Percentiles rank a stretch among this genome's conserved stretches.
These are phyloP conservation scores for Amanita phalloides DNA, from an alignment of 768 basidiomycete species.

Conservation along the genomic window DNA sequence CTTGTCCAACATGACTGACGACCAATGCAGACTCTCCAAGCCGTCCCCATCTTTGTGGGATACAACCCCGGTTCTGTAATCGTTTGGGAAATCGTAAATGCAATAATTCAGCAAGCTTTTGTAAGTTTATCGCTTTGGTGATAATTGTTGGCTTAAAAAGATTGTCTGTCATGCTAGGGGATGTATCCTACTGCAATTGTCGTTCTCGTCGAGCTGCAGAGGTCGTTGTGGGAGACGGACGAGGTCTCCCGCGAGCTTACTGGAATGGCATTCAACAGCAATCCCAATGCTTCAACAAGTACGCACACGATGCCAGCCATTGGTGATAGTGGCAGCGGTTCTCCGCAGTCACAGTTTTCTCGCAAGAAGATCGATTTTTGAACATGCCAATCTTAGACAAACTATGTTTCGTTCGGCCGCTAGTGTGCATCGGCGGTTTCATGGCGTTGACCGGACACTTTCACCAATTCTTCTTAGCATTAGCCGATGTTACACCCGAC, in stretches of 20 bases:
- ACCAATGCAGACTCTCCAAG: conserved; percentile 16
- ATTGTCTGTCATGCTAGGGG: not conserved
- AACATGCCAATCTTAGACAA: no score
- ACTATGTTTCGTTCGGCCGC: no score
- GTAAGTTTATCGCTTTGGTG: conserved; percentile 7
- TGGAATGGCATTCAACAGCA: not conserved
- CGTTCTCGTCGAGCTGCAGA: conserved; percentile 2
- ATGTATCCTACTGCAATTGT: conserved; percentile 3
- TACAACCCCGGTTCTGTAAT: conserved; percentile 13
- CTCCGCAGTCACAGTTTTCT: not conserved
- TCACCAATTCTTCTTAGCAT: no score
- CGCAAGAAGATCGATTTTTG: no score
- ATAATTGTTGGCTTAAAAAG: not conserved
- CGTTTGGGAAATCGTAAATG: conserved; percentile 18
- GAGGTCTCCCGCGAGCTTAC: not conserved
- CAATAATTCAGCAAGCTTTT: conserved; percentile 19
- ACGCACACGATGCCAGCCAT: not conserved
- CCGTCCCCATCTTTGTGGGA: conserved; percentile 18
- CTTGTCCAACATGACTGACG: not conserved
- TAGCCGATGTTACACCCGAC: no score
- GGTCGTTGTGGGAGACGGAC: not conserved
- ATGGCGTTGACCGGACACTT: no score
- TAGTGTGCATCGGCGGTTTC: no score
- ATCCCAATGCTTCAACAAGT: not conserved
- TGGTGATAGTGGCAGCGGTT: not conserved